A percentile compares a stretch with the other conserved stretches of the same genome.
Evolutionary conservation across 768 basidiomycete species (phyloP).

Genomic region (Mycena metata): DNA sequence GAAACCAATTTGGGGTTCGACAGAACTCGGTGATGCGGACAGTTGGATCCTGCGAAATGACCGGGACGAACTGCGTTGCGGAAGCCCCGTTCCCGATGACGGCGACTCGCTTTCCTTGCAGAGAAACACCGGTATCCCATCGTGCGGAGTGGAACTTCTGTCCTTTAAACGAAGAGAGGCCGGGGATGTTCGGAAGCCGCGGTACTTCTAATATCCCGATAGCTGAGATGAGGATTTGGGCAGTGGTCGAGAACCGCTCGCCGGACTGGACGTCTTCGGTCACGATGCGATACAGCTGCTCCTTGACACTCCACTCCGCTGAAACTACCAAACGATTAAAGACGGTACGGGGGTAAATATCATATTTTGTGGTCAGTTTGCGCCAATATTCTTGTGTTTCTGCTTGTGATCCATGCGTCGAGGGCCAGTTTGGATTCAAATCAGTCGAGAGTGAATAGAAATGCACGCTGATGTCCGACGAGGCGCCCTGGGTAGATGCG

Average conservation of each 20-base stretch:
- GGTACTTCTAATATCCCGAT: conserved; percentile 64
- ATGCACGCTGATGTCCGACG: conserved; percentile 58
- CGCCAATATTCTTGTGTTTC: conserved; percentile 62
- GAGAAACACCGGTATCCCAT: conserved; percentile 58
- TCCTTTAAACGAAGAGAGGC: conserved; percentile 60
- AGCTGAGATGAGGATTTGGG: conserved; percentile 68
- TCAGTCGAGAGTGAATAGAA: conserved; percentile 66
- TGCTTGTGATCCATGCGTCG: conserved; percentile 55
- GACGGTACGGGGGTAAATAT: conserved; percentile 53
- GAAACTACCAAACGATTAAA: conserved; percentile 60
- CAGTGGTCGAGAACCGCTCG: conserved; percentile 45
- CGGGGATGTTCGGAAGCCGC: conserved; percentile 50
- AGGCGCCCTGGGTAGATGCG: conserved; percentile 54
- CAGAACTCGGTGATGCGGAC: conserved; percentile 71
- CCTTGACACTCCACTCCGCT: conserved; percentile 58
- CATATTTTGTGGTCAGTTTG: conserved; percentile 56
- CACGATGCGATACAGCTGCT: conserved; percentile 47
- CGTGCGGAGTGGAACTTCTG: conserved; percentile 65
- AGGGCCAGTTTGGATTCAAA: conserved; percentile 59
- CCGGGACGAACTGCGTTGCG: conserved; percentile 70
- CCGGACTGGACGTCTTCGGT: conserved; percentile 50
- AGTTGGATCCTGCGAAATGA: conserved; percentile 64
- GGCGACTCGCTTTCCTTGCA: conserved; percentile 63
- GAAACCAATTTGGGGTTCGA: conserved; percentile 71
- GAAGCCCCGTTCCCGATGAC: conserved; percentile 75